These are phyloP conservation scores for Aspergillus awamori DNA, from an alignment of 2,329 filamentous ascomycete genomes.

Conservation along the genomic window DNA sequence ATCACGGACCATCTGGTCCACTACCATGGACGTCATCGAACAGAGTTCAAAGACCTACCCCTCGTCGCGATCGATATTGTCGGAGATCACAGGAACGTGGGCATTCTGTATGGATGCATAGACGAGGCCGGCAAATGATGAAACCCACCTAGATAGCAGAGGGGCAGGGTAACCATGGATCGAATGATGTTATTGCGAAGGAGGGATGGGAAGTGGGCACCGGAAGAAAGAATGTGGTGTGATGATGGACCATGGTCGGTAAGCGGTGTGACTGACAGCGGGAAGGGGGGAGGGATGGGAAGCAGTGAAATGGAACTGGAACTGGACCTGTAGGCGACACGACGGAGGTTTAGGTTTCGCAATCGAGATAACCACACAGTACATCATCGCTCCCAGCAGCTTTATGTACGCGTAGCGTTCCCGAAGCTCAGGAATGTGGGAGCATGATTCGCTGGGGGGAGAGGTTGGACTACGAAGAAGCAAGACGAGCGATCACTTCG, in stretches of 20 bases:
- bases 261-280: conserved; percentile 33
- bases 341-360: conserved; percentile 5
- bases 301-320: background rate
- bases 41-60: conserved; percentile 1
- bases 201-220: conserved; percentile 13
- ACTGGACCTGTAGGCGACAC: background rate
- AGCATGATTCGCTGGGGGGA: background rate
- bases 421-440: background rate
- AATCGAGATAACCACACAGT: conserved; percentile 12
- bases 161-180: conserved; percentile 10
- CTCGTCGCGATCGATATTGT: conserved; percentile 12
- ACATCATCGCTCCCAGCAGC: conserved; percentile 7
- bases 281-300: conserved; percentile 3
- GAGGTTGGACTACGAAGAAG: background rate
- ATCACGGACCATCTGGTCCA: background rate
- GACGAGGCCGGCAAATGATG: conserved; percentile 2
- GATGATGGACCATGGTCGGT: conserved; percentile 24
- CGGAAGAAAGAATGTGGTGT: conserved; percentile 25
- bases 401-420: background rate
- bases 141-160: background rate
- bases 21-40: conserved; percentile 13
- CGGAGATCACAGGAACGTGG: conserved; percentile 20
- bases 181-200: conserved; percentile 10
- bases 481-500: background rate
- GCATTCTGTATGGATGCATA: conserved; percentile 1